Base-by-base conservation (phyloP, 331 rosid species). In the Saraca asoca region DNA sequence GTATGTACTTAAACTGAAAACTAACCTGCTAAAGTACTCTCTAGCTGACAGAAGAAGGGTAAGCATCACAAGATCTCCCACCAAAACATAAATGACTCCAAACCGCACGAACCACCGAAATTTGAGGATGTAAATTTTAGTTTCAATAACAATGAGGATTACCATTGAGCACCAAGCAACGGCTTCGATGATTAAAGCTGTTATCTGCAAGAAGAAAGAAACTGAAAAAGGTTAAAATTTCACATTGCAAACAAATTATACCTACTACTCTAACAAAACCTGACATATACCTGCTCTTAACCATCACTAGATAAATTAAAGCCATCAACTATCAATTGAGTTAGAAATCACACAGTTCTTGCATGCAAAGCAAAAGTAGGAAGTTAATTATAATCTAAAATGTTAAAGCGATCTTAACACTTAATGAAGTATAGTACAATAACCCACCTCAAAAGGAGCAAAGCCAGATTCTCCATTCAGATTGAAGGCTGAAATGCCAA, bases 391-490 rank as follows among this genome's bases (percentile, higher is more conserved):
- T 35, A 9, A 14, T 2, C 35, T 1, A 16, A 11, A 33, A 11
- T 51, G n/a, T 12, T 29, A 9, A 41, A 9, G 73, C 48, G 49
- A 57, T 37, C 29, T 18, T 16, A 46, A 53, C 52, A 29, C 18
- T 18, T 16, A 46, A 54, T 8, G 41, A 17, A 61, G 31, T 45
- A 39, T 52, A 63, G 42, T 76, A 29, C 15, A 63, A 1, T 65
- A 14, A 55, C 83, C 7, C 49, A 91, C 98, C 95, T 91, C 98
- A 71, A 87, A 88, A 46, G 98, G 96, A 45, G 95, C 80, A 19
- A 83, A 80, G 37, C 69, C 74, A 19, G 81, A 57, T 66, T 78
- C 75, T 12, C 74, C 83, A 58, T 71, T 73, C 14, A 83, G 77
- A 57, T 80, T 85, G 68, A 87, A 88, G 29, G 79, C 61, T 49